Conservation (phyloP, 2,329 filamentous ascomycete species). For the Ascochyta koolunga region DNA sequence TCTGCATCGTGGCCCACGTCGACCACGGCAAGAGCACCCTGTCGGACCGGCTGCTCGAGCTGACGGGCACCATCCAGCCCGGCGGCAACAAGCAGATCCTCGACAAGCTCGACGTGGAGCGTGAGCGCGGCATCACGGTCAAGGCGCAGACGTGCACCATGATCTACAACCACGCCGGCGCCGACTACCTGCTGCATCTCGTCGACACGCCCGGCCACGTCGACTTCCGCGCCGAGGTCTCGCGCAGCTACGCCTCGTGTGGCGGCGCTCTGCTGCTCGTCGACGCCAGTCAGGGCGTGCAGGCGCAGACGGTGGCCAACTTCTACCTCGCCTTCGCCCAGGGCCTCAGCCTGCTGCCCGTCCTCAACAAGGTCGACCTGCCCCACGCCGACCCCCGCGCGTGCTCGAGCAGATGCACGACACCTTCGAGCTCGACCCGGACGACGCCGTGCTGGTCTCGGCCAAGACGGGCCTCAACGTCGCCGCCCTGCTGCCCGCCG, state of each 20-base stretch:
- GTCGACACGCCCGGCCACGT: constrained; percentile 98
- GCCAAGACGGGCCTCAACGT: constrained; percentile 95
- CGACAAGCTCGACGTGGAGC: constrained; percentile 95
- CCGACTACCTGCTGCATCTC: constrained; percentile 91
- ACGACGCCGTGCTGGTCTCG: constrained; percentile 77
- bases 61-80: constrained; percentile 87
- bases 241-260: constrained; percentile 92
- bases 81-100: constrained; percentile 93
- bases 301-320: constrained; percentile 97
- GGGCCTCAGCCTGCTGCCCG: constrained; percentile 82
- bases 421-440: constrained; percentile 85
- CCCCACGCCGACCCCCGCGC: constrained; percentile 83
- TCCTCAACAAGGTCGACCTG: constrained; percentile 97
- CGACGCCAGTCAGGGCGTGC: constrained; percentile 94
- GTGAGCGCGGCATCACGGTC: constrained; percentile 95
- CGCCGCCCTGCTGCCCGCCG: constrained; percentile 77
- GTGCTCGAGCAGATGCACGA: constrained; percentile 85
- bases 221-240: constrained; percentile 96
- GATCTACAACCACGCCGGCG: constrained; percentile 85
- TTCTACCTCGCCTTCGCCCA: constrained; percentile 98
- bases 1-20: constrained; percentile 98
- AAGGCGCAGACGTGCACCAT: constrained; percentile 99
- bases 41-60: constrained; percentile 87
- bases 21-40: constrained; percentile 98
- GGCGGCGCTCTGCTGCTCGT: constrained; percentile 88